Conservation (phyloP, 495 filamentous ascomycete species). For the Hypoxylon subgilvum region DNA sequence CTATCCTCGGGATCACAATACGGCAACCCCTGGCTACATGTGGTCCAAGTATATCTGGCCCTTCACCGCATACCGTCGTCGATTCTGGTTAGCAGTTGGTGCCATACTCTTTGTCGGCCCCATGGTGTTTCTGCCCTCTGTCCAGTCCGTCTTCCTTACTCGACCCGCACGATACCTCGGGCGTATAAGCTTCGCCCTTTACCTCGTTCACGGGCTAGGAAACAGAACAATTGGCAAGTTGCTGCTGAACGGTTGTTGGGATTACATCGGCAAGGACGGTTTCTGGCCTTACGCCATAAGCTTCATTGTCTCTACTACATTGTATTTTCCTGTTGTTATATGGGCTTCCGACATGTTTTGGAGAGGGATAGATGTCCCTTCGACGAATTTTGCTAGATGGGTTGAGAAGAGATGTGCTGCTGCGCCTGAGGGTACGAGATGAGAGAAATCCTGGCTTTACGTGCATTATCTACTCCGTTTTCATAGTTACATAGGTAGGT, state of each 20-base stretch:
- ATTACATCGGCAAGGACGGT: slow-evolving; percentile 57
- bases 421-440: slow-evolving; percentile 5
- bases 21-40: slow-evolving; percentile 40
- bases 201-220: slow-evolving; percentile 63
- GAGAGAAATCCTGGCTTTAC: background rate
- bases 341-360: slow-evolving; percentile 66
- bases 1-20: slow-evolving; percentile 43
- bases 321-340: slow-evolving; percentile 57
- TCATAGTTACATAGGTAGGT: too few relatives aligned
- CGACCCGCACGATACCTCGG: slow-evolving; percentile 61
- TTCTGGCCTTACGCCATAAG: slow-evolving; percentile 56
- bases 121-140: slow-evolving; percentile 55
- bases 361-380: slow-evolving; percentile 61
- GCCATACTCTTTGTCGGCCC: slow-evolving; percentile 59
- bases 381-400: slow-evolving; percentile 61
- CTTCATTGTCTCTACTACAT: slow-evolving; percentile 53
- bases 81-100: slow-evolving; percentile 49
- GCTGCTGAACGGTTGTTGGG: slow-evolving; percentile 60
- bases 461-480: background rate
- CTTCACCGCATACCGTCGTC: slow-evolving; percentile 38
- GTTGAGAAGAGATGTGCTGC: slow-evolving; percentile 50
- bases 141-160: slow-evolving; percentile 60
- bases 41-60: slow-evolving; percentile 44
- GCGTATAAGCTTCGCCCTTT: slow-evolving; percentile 63
- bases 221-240: slow-evolving; percentile 60